Evolutionary conservation across 129 eudicot genomes (phyloP).

Genomic region (Chrysanthemum lavandulifolium): DNA sequence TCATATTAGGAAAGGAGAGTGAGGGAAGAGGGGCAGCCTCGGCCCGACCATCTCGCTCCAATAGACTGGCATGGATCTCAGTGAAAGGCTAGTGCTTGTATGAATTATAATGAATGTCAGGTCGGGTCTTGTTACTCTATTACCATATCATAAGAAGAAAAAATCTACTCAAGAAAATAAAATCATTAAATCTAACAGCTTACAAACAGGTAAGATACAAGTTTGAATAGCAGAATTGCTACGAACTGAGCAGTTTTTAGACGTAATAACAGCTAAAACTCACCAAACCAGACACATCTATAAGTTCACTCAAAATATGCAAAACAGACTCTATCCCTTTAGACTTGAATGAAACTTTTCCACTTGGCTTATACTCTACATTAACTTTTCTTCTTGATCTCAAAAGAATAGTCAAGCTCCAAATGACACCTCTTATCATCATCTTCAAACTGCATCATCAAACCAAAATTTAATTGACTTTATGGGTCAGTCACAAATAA

Average conservation of each 20-base stretch:
- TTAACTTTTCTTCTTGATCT: constrained; percentile 58
- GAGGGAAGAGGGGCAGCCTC: too few relatives aligned
- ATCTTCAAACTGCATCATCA: constrained; percentile 70
- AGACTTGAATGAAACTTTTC: constrained; percentile 17
- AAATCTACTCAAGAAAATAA: background rate
- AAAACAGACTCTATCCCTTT: constrained; percentile 13
- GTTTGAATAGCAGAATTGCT: constrained; percentile 9
- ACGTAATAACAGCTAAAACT: constrained; percentile 11
- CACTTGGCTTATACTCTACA: background rate
- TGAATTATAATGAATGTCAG: too few relatives aligned
- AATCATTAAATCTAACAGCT: constrained; percentile 5
- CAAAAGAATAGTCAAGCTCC: constrained; percentile 82
- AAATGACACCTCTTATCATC: constrained; percentile 75
- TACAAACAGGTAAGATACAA: constrained; percentile 27
- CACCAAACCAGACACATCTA: constrained; percentile 19
- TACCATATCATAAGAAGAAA: background rate
- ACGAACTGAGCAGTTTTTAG: constrained; percentile 3
- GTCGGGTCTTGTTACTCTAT: too few relatives aligned
- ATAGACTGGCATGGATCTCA: too few relatives aligned
- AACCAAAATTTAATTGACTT: background rate
- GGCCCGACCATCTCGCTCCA: too few relatives aligned
- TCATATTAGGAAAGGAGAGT: too few relatives aligned
- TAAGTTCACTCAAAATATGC: constrained; percentile 13
- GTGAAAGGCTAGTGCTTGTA: too few relatives aligned
- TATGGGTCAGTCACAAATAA: background rate